Conservation (phyloP, 1,284 basidiomycete species). For the Coniophora puteana region DNA sequence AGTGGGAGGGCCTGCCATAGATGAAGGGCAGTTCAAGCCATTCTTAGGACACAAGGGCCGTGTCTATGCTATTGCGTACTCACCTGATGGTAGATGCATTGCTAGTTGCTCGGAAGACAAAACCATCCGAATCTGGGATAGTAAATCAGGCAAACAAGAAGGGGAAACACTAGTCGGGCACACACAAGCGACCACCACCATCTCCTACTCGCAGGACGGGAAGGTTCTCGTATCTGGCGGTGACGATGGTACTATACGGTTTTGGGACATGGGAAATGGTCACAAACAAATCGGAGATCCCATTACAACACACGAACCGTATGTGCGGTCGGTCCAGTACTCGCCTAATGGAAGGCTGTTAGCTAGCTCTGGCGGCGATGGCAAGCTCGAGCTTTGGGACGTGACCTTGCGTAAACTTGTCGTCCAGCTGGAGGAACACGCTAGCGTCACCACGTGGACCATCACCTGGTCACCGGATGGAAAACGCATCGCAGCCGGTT, state of each 20-base stretch:
- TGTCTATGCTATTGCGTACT: conserved; percentile 2
- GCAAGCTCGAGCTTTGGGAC: too few relatives aligned
- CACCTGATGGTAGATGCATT: conserved; percentile 9
- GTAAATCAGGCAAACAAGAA: not conserved
- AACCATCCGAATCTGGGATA: conserved; percentile 12
- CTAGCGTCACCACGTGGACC: too few relatives aligned
- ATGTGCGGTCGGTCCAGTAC: too few relatives aligned
- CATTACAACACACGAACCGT: too few relatives aligned
- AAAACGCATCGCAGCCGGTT: not conserved
- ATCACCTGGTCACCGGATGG: conserved; percentile 1
- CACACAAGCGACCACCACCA: not conserved
- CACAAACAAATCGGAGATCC: too few relatives aligned
- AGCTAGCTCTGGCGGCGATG: too few relatives aligned
- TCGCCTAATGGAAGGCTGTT: too few relatives aligned
- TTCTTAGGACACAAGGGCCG: not conserved
- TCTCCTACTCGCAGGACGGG: conserved; percentile 7
- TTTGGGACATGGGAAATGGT: conserved; percentile 7
- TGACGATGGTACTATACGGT: conserved; percentile 2
- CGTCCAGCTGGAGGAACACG: too few relatives aligned
- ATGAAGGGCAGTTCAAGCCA: too few relatives aligned
- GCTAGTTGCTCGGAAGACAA: conserved; percentile 8
- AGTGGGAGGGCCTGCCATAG: too few relatives aligned
- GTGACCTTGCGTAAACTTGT: too few relatives aligned
- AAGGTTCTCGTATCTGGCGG: not conserved
- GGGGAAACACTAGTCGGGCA: conserved; percentile 1